Percentiles rank a stretch among this genome's conserved stretches.
Evolutionary conservation across 768 basidiomycete species (phyloP).

Genomic region (Tulasnella sp.): DNA sequence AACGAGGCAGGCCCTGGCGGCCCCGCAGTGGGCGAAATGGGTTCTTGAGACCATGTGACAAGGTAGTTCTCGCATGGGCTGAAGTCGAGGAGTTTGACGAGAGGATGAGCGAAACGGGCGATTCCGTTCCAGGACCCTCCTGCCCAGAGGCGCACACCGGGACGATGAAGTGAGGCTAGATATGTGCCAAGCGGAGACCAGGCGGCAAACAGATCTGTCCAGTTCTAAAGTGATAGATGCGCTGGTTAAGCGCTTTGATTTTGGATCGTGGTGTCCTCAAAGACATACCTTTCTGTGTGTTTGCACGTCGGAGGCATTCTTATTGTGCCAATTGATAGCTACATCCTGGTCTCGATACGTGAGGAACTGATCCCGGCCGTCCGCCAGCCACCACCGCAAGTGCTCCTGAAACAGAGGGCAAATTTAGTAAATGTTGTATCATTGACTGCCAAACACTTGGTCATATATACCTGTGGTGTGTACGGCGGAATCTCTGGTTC

Average conservation of each 20-base stretch:
- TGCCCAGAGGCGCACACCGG: slow-evolving; percentile 93
- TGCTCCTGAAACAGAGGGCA: slow-evolving; percentile 58
- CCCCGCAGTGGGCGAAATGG: slow-evolving; percentile 74
- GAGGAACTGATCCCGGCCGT: slow-evolving; percentile 94
- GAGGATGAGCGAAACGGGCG: slow-evolving; percentile 87
- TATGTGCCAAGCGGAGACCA: slow-evolving; percentile 98
- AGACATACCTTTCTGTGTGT: slow-evolving; percentile 52
- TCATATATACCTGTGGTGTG: slow-evolving; percentile 48
- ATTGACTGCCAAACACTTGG: slow-evolving; percentile 1
- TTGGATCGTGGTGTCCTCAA: too few relatives aligned
- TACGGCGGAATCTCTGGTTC: slow-evolving; percentile 70
- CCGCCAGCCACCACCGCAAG: slow-evolving; percentile 88
- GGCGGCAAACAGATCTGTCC: slow-evolving; percentile 93
- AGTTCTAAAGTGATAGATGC: slow-evolving; percentile 43
- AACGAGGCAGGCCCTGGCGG: slow-evolving; percentile 75
- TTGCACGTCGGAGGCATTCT: slow-evolving; percentile 73
- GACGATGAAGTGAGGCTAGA: slow-evolving; percentile 85
- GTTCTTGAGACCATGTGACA: slow-evolving; percentile 94
- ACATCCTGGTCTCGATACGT: slow-evolving; percentile 90
- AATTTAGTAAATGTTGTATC: too few relatives aligned
- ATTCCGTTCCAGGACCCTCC: slow-evolving; percentile 82
- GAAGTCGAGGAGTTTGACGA: slow-evolving; percentile 93
- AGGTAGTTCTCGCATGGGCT: slow-evolving; percentile 94
- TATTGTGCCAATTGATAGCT: slow-evolving; percentile 85
- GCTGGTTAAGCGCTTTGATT: neutral